Conservation (phyloP, 2,329 filamentous ascomycete species). For the Ophiostoma sp. region DNA sequence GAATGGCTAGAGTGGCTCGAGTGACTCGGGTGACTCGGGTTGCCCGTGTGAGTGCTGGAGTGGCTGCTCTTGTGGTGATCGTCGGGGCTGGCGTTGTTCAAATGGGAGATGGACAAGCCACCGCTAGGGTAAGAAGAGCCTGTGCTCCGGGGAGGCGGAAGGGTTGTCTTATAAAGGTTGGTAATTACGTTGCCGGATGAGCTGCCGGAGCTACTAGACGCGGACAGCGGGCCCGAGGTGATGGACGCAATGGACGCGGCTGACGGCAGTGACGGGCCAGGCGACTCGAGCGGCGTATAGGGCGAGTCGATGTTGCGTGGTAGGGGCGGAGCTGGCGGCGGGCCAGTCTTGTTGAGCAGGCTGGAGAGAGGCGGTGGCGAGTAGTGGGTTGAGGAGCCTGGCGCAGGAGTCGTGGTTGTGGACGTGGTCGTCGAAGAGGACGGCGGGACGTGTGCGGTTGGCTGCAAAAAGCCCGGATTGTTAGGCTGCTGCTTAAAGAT, state of each 20-base stretch:
- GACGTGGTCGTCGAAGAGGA: background rate
- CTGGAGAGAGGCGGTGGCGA: conserved; percentile 2
- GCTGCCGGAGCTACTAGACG: background rate
- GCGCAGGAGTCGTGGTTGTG: conserved; percentile 6
- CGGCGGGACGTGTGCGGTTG: conserved; percentile 1
- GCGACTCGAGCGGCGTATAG: conserved; percentile 10
- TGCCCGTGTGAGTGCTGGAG: background rate
- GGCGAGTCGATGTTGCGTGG: background rate
- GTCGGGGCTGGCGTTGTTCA: conserved; percentile 9
- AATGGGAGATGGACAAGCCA: background rate
- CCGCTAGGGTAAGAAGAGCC: background rate
- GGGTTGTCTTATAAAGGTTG: background rate
- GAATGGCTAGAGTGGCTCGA: background rate
- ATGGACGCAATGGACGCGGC: background rate
- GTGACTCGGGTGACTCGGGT: background rate
- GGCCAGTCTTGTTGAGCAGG: background rate
- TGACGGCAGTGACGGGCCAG: background rate
- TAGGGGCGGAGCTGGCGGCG: background rate
- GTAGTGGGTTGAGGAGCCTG: conserved; percentile 10
- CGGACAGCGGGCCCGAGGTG: background rate
- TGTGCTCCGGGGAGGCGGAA: background rate
- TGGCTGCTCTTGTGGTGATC: background rate
- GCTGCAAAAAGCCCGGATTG: conserved; percentile 16
- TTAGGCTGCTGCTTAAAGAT: conserved; percentile 70
- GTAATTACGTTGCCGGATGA: background rate